Base-by-base conservation (phyloP, 2,329 filamentous ascomycete genomes). In the Pseudonectria foliicola region DNA sequence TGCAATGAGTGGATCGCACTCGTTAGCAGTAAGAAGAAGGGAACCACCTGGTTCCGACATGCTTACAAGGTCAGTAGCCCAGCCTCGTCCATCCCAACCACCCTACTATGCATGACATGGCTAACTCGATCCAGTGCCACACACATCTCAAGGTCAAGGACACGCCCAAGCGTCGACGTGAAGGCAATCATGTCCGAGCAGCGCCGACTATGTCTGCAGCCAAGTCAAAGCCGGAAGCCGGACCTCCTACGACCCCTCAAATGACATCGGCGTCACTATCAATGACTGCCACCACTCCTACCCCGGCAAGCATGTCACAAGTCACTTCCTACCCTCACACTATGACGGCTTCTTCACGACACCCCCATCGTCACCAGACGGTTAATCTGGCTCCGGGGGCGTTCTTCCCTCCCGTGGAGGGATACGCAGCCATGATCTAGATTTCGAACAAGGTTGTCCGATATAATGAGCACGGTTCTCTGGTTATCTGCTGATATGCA, bases 21-120 rank as follows among this genome's bases (percentile, higher is more conserved):
- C 25, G 82, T 88, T 27, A 89, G 82, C 63, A 87, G 80, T 57
- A 90, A 90, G 66, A 90, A 90, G 68, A 89, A 90, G 65, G 85
- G 85, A n/a, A 93, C 85, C 1, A 89, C 85, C 4, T 93, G 85
- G 85, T 93, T 90, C 60, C 71, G 86, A 46, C 86, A 93, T 60
- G 85, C 85, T 30, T 92, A 92, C 67, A 92, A 90, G 73, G 82
- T 85, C 61, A 57, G 65, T 57, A 45, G 23, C 27, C 24, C 30
- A 11, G 10, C n/a, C 13, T 18, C n/a, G 16, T 29, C 27, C 25
- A 31, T 11, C 13, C 10, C 21, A 7, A 34, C 28, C n/a, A 7
- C 23, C 12, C 13, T n/a, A 14, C 7, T n/a, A 13, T 13, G 6
- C 12, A 13, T 13, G 27, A 16, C 15, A 37, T 1, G n/a, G 31